Evolutionary conservation across 306 rosid genomes (phyloP).

Genomic region (Fragaria iinumae): DNA sequence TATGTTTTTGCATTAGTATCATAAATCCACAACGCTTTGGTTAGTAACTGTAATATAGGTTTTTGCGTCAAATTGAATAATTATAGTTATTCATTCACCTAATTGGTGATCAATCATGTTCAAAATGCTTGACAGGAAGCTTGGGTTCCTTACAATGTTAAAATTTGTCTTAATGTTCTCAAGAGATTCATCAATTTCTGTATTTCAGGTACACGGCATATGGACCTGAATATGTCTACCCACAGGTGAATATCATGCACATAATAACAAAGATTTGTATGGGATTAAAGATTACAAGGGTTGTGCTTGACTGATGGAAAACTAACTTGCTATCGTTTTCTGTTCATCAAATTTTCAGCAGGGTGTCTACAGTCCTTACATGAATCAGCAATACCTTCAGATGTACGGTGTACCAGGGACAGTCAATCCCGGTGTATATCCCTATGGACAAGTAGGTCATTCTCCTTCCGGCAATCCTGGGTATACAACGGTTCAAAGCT

Average conservation of each 20-base stretch:
- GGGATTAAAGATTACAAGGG: background rate
- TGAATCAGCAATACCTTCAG: constrained; percentile 33
- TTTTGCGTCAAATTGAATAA: background rate
- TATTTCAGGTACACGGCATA: constrained; percentile 28
- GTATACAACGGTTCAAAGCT: constrained; percentile 19
- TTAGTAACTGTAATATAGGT: background rate
- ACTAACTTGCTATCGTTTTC: background rate
- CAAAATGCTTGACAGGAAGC: constrained; percentile 2
- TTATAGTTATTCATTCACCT: background rate
- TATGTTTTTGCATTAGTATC: background rate
- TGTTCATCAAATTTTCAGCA: constrained; percentile 8
- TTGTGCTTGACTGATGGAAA: constrained; percentile 1
- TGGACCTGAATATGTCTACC: constrained; percentile 32
- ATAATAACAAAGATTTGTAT: background rate
- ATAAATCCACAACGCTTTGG: background rate
- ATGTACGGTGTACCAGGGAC: constrained; percentile 25
- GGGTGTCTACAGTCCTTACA: constrained; percentile 28
- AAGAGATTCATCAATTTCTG: constrained; percentile 5
- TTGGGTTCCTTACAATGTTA: background rate
- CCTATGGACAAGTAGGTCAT: constrained; percentile 27
- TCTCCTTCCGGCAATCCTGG: constrained; percentile 19
- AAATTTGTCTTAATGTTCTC: constrained; percentile 2
- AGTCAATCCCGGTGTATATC: constrained; percentile 17
- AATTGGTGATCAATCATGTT: background rate
- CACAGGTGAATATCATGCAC: constrained; percentile 18